Conservation (phyloP, 768 basidiomycete genomes). For the Macrolepiota dolichaula region DNA sequence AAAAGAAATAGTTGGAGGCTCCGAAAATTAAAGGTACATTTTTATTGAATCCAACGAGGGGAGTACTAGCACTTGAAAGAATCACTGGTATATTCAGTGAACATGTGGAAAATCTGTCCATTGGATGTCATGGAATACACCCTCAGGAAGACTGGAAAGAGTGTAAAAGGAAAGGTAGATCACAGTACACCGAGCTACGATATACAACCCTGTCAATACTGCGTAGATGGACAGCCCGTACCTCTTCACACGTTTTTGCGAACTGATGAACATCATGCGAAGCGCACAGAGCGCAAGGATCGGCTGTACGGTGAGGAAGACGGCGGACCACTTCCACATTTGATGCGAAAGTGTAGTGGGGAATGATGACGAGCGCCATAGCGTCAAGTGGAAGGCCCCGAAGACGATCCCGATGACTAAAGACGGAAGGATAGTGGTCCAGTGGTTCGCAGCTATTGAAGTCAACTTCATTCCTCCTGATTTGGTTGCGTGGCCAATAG, state of each 20-base stretch:
- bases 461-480: no score
- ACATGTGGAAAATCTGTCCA: background rate
- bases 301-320: background rate
- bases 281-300: constrained; percentile 2
- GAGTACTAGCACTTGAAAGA: no score
- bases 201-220: no score
- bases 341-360: background rate
- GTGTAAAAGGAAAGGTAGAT: background rate
- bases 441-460: background rate
- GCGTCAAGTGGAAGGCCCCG: background rate
- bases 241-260: no score
- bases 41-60: no score
- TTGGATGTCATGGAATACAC: background rate
- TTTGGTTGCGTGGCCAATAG: no score
- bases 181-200: background rate
- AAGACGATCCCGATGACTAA: background rate
- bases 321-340: background rate
- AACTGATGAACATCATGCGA: no score
- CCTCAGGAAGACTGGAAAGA: background rate
- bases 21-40: no score
- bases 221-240: no score
- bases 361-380: background rate
- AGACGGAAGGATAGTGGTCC: background rate
- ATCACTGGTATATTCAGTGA: no score
- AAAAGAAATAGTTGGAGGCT: no score